Evolutionary conservation across 2,329 filamentous ascomycete genomes (phyloP), one percentile per base, ranked within the genome.

Genomic region (Exophiala phaeomuriformis): DNA sequence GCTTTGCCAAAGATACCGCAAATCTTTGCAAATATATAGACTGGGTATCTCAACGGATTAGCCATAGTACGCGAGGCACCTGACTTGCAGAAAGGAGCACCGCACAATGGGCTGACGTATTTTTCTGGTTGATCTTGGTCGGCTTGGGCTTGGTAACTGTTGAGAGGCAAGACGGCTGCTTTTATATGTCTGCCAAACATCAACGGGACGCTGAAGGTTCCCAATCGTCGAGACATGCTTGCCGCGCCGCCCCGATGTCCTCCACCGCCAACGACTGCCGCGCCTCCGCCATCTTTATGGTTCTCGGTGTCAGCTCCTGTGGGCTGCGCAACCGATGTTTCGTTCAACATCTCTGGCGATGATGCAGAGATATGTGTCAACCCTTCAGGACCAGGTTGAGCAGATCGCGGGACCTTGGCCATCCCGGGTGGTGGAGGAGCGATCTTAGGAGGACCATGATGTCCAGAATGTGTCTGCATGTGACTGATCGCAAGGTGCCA

Each of bases 21-120:
- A 30, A 28, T 27, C 36, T 33, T 40, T 19, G 27, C 47, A 19
- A 49, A n/a, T 10, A 49, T 32, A 36, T 28, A 49, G 28, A 49
- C 36, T 9, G 47, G 47, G 6, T 32, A 49, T 28, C 29, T 41
- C 2, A 49, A 10, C n/a, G 47, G 47, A 19, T 49, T 49, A 4
- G 47, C 19, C 29, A 33, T 42, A 8, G 47, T 1, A 7, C 27
- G 47, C 28, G 47, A 41, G 4, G 47, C 47, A 28, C 36, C 47
- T 0, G 47, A 49, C 19, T 19, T 19, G 37, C 47, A 49, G 37
- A 42, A 41, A 28, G 47, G 36, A 41, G 29, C 36, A 32, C 36
- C 47, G 42, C 36, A 41, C 7, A 31, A 6, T 4, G 12, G 31
- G 35, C 2, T 3, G 3, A 28, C 3, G 3, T 41, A 4, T 7